phyloP scores from a whole-genome alignment of 2,329 filamentous ascomycete species.

The Parastagonospora avenae region DNA sequence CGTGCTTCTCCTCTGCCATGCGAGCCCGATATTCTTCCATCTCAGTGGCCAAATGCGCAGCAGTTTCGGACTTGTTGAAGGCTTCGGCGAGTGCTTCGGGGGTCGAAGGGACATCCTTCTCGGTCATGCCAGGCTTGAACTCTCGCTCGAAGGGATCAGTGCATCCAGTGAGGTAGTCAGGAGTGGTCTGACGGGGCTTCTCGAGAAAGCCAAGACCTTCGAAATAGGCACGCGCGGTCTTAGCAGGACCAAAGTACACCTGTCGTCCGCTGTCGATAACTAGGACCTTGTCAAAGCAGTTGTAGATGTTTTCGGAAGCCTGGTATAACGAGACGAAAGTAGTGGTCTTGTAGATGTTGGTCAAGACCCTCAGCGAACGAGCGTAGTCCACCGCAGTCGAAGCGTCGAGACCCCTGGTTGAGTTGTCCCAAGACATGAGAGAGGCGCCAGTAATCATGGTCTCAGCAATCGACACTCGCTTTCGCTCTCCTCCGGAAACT shows the following conservation, averaged over 20 bases:
- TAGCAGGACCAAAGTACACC: slow-evolving; percentile 74
- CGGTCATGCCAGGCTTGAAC: slow-evolving; percentile 70
- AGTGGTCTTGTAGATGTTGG: slow-evolving; percentile 80
- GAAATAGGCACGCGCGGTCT: slow-evolving; percentile 74
- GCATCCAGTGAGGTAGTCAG: slow-evolving; percentile 81
- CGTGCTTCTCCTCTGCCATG: slow-evolving; percentile 67
- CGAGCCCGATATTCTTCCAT: slow-evolving; percentile 71
- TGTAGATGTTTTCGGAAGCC: slow-evolving; percentile 81
- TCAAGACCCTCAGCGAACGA: slow-evolving; percentile 62
- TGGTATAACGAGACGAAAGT: slow-evolving; percentile 89
- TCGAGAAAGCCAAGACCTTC: slow-evolving; percentile 76
- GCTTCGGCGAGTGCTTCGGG: slow-evolving; percentile 71
- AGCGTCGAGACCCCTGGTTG: slow-evolving; percentile 55
- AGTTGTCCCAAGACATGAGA: slow-evolving; percentile 67
- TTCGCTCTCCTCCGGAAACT: slow-evolving; percentile 78
- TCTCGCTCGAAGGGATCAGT: slow-evolving; percentile 84
- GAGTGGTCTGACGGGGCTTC: slow-evolving; percentile 77
- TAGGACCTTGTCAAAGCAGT: slow-evolving; percentile 81
- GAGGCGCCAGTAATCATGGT: slow-evolving; percentile 77
- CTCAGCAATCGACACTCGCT: slow-evolving; percentile 82
- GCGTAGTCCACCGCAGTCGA: slow-evolving; percentile 57
- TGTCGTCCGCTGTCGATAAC: slow-evolving; percentile 78
- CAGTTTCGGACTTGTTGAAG: slow-evolving; percentile 69
- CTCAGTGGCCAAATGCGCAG: slow-evolving; percentile 63
- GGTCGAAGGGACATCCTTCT: slow-evolving; percentile 69